Base-by-base conservation (phyloP, 305 asterid genomes). In the Striga hermonthica region DNA sequence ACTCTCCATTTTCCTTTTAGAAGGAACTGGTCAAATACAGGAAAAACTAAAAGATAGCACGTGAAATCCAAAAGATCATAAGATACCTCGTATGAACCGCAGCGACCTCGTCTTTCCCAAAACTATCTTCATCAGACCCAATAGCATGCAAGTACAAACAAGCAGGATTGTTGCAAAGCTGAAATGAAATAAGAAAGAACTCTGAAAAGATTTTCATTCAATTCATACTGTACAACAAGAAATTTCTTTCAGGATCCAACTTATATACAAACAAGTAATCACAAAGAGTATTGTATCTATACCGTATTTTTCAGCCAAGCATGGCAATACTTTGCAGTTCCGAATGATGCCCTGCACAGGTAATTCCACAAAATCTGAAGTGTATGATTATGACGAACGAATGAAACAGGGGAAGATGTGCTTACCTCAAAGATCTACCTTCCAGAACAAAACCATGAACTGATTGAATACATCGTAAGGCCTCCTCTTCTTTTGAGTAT, bases 281-380 rank as follows among this genome's bases (percentile, higher is more conserved):
- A 70, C 43, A 64, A 57, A 58, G 34, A 41, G 61, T 66, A 48
- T 72, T 54, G 62, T n/a, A 69, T 56, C 36, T 43, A 57, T 93
- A 93, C 99, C 96, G 74, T 81, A 80, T 81, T 93, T 78, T 82
- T 93, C 85, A 93, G 85, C 99, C 97, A 93, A 49, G 95, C 86
- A 79, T 87, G 97, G 72, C 98, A 92, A 72, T 90, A 92, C 71
- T 88, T 92, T 66, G 97, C 96, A 76, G 97, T 93, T 75, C 97
- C 99, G 76, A 93, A 93, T 57, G 96, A 93, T 69, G 99, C 99
- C 82, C 99, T 93, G 90, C 84, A 76, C 49, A 74, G 78, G 69
- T 7, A 72, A 68, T 56, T 50, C 57, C 57, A 60, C 73, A 74
- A 50, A 57, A 49, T 48, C 58, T 47, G 50, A 54, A 58, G 65